Conservation (phyloP, 768 basidiomycete genomes). For the Suillus bovinus region DNA sequence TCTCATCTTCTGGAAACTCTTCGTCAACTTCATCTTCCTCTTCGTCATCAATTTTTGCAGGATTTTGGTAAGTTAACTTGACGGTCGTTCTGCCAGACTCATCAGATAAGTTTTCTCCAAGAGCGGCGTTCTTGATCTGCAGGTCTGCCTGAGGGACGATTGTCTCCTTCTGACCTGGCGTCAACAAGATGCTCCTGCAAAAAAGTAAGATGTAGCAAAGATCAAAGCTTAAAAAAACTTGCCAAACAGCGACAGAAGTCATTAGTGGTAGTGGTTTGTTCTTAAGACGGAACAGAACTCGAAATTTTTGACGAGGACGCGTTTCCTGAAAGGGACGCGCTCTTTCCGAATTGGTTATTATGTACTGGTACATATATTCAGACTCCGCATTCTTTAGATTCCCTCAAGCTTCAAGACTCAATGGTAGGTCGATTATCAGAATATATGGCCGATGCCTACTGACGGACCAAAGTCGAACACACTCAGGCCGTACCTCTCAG, state of each 20-base stretch:
- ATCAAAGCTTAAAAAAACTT: slow-evolving; percentile 22
- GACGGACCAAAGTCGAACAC: slow-evolving; percentile 76
- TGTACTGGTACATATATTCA: slow-evolving; percentile 23
- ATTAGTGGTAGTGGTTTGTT: slow-evolving; percentile 35
- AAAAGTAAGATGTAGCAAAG: slow-evolving; percentile 14
- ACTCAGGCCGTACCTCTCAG: slow-evolving; percentile 92
- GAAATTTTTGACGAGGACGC: slow-evolving; percentile 18
- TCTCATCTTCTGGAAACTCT: slow-evolving; percentile 37
- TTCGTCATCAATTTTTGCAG: slow-evolving; percentile 37
- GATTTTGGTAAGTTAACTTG: slow-evolving; percentile 59
- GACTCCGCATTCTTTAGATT: slow-evolving; percentile 43
- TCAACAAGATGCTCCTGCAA: slow-evolving; percentile 60
- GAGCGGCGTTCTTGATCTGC: slow-evolving; percentile 79
- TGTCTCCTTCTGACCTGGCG: slow-evolving; percentile 56
- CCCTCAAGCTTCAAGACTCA: slow-evolving; percentile 14
- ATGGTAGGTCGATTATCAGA: slow-evolving; percentile 48
- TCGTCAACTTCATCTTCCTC: slow-evolving; percentile 45
- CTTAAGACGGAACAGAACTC: slow-evolving; percentile 17
- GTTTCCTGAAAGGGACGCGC: slow-evolving; percentile 10
- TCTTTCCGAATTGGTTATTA: slow-evolving; percentile 2
- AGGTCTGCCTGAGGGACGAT: slow-evolving; percentile 67
- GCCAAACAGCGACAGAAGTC: slow-evolving; percentile 71
- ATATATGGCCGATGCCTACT: slow-evolving; percentile 5
- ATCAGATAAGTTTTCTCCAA: slow-evolving; percentile 73
- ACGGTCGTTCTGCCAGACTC: slow-evolving; percentile 59